phyloP scores from a whole-genome alignment of 371 early-diverging fungal genomes.

The Saksenaea vasiformis region DNA sequence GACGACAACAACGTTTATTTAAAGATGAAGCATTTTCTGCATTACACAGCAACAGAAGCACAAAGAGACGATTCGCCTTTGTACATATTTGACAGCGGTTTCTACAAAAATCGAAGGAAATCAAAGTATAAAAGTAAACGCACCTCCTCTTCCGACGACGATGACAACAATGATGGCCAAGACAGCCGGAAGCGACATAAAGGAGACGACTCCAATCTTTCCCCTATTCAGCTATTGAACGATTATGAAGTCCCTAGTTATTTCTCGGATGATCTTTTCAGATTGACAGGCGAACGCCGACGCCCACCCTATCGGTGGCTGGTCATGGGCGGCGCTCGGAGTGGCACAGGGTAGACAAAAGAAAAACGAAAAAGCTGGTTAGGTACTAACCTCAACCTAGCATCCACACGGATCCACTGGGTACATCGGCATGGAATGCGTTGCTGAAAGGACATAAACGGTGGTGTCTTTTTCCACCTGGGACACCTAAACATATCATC shows the following conservation, averaged over 20 bases:
- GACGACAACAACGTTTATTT: slow-evolving; percentile 73
- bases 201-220: slow-evolving; percentile 6
- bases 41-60: slow-evolving; percentile 59
- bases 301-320: slow-evolving; percentile 72
- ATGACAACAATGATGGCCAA: slow-evolving; percentile 16
- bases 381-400: slow-evolving; percentile 13
- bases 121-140: slow-evolving; percentile 20
- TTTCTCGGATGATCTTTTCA: slow-evolving; percentile 78
- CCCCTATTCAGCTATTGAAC: slow-evolving; percentile 44
- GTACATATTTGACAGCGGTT: slow-evolving; percentile 81
- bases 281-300: slow-evolving; percentile 60
- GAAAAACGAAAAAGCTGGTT: not conserved
- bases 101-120: slow-evolving; percentile 42
- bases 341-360: slow-evolving; percentile 64
- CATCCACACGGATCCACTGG: slow-evolving; percentile 67
- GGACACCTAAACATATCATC: slow-evolving; percentile 52
- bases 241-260: slow-evolving; percentile 76
- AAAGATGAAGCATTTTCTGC: slow-evolving; percentile 72
- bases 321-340: slow-evolving; percentile 65
- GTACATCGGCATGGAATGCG: slow-evolving; percentile 74
- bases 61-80: slow-evolving; percentile 76
- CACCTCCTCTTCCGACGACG: slow-evolving; percentile 22
- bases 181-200: slow-evolving; percentile 16
- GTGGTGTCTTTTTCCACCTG: slow-evolving; percentile 77
- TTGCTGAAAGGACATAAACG: slow-evolving; percentile 66